Evolutionary conservation across 2,329 filamentous ascomycete genomes (phyloP).

Genomic region (Hypoxylon sp.): DNA sequence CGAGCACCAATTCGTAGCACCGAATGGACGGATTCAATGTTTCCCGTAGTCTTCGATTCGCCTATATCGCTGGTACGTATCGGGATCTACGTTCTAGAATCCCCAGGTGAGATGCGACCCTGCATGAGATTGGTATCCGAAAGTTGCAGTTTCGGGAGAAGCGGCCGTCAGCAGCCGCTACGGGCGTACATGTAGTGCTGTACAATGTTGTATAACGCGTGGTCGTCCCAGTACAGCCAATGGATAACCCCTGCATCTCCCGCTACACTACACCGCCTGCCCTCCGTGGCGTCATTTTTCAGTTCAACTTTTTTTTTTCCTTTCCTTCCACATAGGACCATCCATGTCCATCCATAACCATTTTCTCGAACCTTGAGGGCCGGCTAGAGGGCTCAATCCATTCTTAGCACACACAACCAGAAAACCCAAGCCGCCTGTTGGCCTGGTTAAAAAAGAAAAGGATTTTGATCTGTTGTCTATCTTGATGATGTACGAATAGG

Average conservation of each 20-base stretch:
- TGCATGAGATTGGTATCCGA: slow-evolving; percentile 38
- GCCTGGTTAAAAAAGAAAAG: slow-evolving; percentile 20
- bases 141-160: slow-evolving; percentile 33
- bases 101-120: slow-evolving; percentile 33
- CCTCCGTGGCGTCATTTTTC: slow-evolving; percentile 37
- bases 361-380: slow-evolving; percentile 35
- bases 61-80: slow-evolving; percentile 19
- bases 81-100: slow-evolving; percentile 44
- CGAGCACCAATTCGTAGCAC: slow-evolving; percentile 29
- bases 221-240: background rate
- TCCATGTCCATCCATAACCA: slow-evolving; percentile 25
- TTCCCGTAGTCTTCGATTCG: slow-evolving; percentile 13
- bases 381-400: slow-evolving; percentile 24
- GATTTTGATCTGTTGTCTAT: slow-evolving; percentile 12
- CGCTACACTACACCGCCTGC: slow-evolving; percentile 44
- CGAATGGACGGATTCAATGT: slow-evolving; percentile 7
- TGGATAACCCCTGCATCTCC: slow-evolving; percentile 25
- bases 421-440: slow-evolving; percentile 17
- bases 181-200: background rate
- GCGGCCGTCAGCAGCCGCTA: slow-evolving; percentile 26
- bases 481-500: slow-evolving; percentile 37
- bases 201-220: background rate
- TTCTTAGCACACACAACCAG: slow-evolving; percentile 18
- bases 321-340: slow-evolving; percentile 14
- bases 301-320: slow-evolving; percentile 20